A percentile compares a stretch with the other conserved stretches of the same genome.
Evolutionary conservation across 2,329 filamentous ascomycete species (phyloP).

Genomic region (Phialophora tarda): DNA sequence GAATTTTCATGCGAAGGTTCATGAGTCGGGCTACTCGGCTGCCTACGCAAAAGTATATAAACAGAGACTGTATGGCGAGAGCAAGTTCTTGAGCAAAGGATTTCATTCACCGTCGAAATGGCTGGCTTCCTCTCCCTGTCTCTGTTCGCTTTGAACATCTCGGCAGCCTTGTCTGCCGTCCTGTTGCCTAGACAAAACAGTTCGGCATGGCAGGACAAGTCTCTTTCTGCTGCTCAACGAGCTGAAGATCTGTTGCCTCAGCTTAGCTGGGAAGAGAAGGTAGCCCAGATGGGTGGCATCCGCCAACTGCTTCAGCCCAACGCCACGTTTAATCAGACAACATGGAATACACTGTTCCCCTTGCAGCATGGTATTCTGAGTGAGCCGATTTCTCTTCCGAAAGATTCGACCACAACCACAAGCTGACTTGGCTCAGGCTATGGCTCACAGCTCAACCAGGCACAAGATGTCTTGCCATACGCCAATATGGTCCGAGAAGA

Average conservation of each 20-base stretch:
- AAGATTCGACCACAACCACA: no score
- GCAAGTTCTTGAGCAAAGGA: no score
- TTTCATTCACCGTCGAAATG: not conserved
- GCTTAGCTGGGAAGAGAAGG: slow-evolving; percentile 12
- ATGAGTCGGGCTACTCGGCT: no score
- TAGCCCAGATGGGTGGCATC: slow-evolving; percentile 14
- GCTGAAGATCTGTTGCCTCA: slow-evolving; percentile 9
- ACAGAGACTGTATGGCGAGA: no score
- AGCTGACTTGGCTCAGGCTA: not conserved
- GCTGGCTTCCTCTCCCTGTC: not conserved
- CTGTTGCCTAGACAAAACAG: not conserved
- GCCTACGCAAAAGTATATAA: no score
- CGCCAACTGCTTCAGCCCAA: slow-evolving; percentile 5
- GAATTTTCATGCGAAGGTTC: no score
- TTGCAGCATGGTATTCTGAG: slow-evolving; percentile 4
- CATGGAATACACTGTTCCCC: not conserved
- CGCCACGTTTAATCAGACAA: not conserved
- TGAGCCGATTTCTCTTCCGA: no score
- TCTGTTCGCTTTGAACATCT: not conserved
- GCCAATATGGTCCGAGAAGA: slow-evolving; percentile 14
- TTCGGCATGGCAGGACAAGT: not conserved
- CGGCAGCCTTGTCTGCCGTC: not conserved
- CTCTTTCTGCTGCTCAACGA: slow-evolving; percentile 1
- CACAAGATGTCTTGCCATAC: slow-evolving; percentile 6
- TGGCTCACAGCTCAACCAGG: slow-evolving; percentile 17